phyloP scores from a whole-genome alignment of 306 rosid species.

The Inga leiocalycina region DNA sequence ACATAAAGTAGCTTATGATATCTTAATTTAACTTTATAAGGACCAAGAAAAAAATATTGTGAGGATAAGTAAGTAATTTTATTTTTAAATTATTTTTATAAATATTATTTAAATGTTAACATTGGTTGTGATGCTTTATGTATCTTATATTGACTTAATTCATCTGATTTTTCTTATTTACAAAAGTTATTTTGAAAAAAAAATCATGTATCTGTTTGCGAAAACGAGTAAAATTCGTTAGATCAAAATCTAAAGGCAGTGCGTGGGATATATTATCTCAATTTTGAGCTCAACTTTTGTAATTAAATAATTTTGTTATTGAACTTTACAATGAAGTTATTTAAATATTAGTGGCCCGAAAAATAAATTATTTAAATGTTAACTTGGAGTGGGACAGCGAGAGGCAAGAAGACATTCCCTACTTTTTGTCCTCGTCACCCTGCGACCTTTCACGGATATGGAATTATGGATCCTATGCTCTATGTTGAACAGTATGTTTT shows the following conservation, averaged over 20 bases:
- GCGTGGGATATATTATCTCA: neutral
- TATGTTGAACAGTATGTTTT: neutral
- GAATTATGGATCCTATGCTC: neutral
- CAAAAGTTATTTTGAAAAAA: neutral
- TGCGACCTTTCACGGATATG: neutral
- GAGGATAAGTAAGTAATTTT: neutral
- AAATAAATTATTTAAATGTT: neutral
- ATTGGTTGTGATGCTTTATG: neutral
- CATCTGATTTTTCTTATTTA: neutral
- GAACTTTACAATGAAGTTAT: neutral
- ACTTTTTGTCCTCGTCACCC: neutral
- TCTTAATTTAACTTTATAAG: neutral
- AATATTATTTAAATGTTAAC: neutral
- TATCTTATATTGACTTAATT: neutral
- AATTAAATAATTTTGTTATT: neutral
- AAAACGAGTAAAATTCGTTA: neutral
- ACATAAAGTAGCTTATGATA: neutral
- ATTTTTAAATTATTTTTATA: neutral
- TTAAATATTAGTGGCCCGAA: neutral
- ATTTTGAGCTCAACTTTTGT: neutral
- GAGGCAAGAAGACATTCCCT: neutral
- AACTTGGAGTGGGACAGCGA: neutral
- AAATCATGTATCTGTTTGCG: neutral
- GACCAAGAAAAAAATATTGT: neutral
- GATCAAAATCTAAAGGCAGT: constrained; percentile 7